Evolutionary conservation across 2,329 filamentous ascomycete genomes (phyloP).

Genomic region (Monosporascus sp.): DNA sequence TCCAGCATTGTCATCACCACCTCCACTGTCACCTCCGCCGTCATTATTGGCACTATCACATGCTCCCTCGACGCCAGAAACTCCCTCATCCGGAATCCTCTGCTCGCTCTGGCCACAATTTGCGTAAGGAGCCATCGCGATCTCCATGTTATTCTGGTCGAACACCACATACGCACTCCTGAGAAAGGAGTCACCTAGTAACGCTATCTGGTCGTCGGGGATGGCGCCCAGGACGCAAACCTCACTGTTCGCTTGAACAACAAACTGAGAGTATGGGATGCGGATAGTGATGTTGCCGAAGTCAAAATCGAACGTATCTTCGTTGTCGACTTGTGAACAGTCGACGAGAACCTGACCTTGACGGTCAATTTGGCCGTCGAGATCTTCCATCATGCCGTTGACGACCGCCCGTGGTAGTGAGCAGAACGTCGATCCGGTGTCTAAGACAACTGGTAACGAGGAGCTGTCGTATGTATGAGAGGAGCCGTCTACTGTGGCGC

Average conservation of each 20-base stretch:
- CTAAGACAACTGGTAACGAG: conserved; percentile 13
- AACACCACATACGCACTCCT: conserved; percentile 39
- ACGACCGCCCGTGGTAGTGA: conserved; percentile 52
- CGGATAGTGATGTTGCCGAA: conserved; percentile 11
- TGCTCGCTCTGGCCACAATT: conserved; percentile 34
- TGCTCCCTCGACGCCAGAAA: not conserved
- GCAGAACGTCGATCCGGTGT: conserved; percentile 45
- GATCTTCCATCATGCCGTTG: not conserved
- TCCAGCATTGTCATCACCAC: not conserved
- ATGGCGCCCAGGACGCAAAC: not conserved
- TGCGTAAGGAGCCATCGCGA: conserved; percentile 31
- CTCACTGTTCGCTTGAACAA: conserved; percentile 1
- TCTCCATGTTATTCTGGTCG: conserved; percentile 33
- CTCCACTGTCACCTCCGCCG: not conserved
- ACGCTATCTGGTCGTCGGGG: conserved; percentile 1
- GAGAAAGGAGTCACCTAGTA: conserved; percentile 41
- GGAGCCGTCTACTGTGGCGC: not conserved
- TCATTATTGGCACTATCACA: not conserved
- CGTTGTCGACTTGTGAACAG: conserved; percentile 29
- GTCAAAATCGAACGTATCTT: conserved; percentile 38
- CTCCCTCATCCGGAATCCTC: conserved; percentile 16
- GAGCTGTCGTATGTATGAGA: not conserved
- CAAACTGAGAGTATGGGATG: conserved; percentile 13
- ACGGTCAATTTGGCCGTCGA: conserved; percentile 17
- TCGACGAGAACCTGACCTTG: conserved; percentile 41